Percentiles rank a stretch among this genome's conserved stretches.
These are phyloP conservation scores for Zopfia rhizophila DNA, from an alignment of 2,329 filamentous ascomycete species.

Conservation along the genomic window DNA sequence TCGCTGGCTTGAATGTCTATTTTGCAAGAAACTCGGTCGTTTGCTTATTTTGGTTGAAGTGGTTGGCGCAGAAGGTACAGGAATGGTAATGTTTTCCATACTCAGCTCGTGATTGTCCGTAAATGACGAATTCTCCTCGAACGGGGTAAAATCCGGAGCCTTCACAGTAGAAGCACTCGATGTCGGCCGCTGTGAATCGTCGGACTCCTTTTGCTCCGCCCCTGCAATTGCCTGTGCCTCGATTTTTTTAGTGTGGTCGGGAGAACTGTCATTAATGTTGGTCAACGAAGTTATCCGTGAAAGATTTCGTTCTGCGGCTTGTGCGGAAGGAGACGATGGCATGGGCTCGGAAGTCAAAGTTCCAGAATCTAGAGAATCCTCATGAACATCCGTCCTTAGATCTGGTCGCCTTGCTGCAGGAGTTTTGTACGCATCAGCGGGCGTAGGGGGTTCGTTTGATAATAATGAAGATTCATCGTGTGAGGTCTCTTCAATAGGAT, in stretches of 20 bases:
- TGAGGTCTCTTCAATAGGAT: constrained; percentile 26
- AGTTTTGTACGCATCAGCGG: constrained; percentile 56
- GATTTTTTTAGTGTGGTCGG: not conserved
- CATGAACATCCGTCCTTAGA: constrained; percentile 21
- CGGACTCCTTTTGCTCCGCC: constrained; percentile 27
- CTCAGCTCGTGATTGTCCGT: constrained; percentile 42
- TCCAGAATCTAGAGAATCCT: constrained; percentile 39
- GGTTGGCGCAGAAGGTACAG: constrained; percentile 31
- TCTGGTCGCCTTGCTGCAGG: constrained; percentile 45
- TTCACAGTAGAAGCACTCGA: constrained; percentile 54
- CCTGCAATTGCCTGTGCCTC: constrained; percentile 19
- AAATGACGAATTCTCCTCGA: constrained; percentile 43
- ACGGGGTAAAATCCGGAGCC: constrained; percentile 44
- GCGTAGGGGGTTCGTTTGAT: constrained; percentile 49
- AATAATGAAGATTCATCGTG: constrained; percentile 39
- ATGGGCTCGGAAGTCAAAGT: constrained; percentile 44
- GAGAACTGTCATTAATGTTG: constrained; percentile 6
- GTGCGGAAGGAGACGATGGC: constrained; percentile 57
- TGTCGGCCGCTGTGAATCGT: constrained; percentile 42
- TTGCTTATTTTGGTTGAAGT: constrained; percentile 45
- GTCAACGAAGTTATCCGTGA: constrained; percentile 27
- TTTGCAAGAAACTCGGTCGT: constrained; percentile 66
- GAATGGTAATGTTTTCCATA: constrained; percentile 37
- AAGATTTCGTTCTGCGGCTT: constrained; percentile 51
- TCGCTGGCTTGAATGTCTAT: constrained; percentile 66